phyloP scores from a whole-genome alignment of 1,139 yeast species.

The Kluyveromyces marxianus region DNA sequence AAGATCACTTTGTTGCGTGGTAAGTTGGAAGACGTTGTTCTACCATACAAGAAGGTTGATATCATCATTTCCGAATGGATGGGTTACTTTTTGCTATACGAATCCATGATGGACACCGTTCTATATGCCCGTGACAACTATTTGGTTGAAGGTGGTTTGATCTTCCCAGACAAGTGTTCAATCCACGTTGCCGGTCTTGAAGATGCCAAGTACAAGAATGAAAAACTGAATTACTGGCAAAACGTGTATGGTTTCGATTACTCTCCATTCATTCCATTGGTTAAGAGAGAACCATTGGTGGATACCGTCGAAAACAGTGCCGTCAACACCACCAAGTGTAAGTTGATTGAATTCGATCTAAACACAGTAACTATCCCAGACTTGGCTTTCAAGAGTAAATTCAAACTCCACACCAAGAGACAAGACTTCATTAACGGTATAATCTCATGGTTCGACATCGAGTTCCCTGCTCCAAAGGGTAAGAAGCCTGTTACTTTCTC shows the following conservation, averaged over 20 bases:
- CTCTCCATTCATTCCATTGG: constrained; percentile 60
- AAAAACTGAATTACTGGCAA: constrained; percentile 92
- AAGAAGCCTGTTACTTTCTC: constrained; percentile 53
- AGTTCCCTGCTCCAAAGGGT: constrained; percentile 57
- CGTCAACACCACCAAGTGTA: constrained; percentile 63
- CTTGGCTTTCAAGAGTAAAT: constrained; percentile 62
- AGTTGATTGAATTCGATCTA: constrained; percentile 77
- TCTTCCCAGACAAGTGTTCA: constrained; percentile 91
- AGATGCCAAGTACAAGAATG: constrained; percentile 89
- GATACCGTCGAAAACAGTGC: constrained; percentile 80
- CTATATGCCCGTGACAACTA: constrained; percentile 89
- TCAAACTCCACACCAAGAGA: constrained; percentile 64
- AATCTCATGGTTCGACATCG: constrained; percentile 92
- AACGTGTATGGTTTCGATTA: constrained; percentile 96
- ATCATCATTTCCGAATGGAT: constrained; percentile 98
- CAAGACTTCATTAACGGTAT: constrained; percentile 82
- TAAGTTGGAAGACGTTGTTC: constrained; percentile 83
- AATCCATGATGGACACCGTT: constrained; percentile 97
- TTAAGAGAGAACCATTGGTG: constrained; percentile 90
- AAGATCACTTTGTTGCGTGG: constrained; percentile 87
- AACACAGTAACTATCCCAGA: constrained; percentile 83
- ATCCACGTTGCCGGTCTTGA: constrained; percentile 91
- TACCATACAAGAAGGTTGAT: constrained; percentile 80
- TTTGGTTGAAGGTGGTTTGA: constrained; percentile 78
- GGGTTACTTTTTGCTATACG: constrained; percentile 95